Conservation (phyloP, 257 asterid genomes). For the Solanum raphanifolium region DNA sequence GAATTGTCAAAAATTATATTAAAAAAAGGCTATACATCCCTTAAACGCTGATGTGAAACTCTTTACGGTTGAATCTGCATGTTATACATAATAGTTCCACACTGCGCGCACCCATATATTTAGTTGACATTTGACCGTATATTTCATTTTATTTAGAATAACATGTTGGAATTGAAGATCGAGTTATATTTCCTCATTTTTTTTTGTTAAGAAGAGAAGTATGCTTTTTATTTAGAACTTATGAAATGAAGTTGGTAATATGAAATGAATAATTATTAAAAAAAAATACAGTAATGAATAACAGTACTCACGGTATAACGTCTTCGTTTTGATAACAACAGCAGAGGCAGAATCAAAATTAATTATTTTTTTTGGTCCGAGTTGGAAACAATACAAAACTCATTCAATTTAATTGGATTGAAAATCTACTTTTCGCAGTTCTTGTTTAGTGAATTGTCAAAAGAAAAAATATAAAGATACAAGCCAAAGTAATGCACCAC, state of each 20-base stretch:
- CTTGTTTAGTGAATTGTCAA: background rate
- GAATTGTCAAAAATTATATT: too few relatives aligned
- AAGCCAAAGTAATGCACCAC: background rate
- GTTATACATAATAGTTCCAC: background rate
- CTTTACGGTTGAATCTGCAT: background rate
- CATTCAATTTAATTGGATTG: background rate
- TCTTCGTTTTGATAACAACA: background rate
- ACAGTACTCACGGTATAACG: too few relatives aligned
- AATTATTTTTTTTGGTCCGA: background rate
- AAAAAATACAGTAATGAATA: background rate
- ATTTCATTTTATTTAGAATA: background rate
- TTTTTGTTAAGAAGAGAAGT: background rate
- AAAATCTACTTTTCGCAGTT: background rate
- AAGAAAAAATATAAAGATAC: background rate
- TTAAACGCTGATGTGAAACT: background rate
- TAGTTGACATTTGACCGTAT: background rate
- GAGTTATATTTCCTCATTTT: background rate
- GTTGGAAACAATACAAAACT: background rate
- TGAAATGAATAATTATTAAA: too few relatives aligned
- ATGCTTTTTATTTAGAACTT: background rate
- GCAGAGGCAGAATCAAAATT: background rate
- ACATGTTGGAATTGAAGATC: background rate
- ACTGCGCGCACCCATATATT: background rate
- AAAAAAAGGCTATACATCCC: background rate
- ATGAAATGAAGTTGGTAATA: background rate